Evolutionary conservation across 2,329 filamentous ascomycete species (phyloP).

Genomic region (Colletotrichum melonis): DNA sequence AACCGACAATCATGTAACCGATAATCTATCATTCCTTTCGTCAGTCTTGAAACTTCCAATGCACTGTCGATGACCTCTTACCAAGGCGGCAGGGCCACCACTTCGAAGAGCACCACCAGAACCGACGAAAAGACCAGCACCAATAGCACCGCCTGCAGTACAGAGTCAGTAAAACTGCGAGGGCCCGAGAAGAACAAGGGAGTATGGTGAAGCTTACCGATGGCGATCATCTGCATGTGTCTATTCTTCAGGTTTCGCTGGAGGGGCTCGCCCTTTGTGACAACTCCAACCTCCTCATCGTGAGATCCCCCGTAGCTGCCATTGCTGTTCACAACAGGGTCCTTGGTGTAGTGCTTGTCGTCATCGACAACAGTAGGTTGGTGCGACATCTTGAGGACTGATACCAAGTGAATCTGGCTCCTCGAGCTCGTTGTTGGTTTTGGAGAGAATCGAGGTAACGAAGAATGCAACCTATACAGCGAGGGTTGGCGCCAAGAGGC

Average conservation of each 20-base stretch:
- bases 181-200: slow-evolving; percentile 38
- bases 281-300: slow-evolving; percentile 50
- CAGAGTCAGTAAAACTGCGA: slow-evolving; percentile 56
- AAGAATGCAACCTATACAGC: neutral
- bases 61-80: slow-evolving; percentile 44
- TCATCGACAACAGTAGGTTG: slow-evolving; percentile 16
- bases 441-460: neutral
- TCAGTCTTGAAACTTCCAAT: neutral
- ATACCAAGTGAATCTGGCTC: neutral
- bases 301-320: slow-evolving; percentile 28
- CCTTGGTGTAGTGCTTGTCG: slow-evolving; percentile 25
- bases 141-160: slow-evolving; percentile 73
- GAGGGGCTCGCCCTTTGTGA: slow-evolving; percentile 42
- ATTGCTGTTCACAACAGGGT: slow-evolving; percentile 9
- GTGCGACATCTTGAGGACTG: slow-evolving; percentile 19
- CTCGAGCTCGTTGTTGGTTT: neutral
- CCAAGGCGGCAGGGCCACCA: slow-evolving; percentile 59
- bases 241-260: slow-evolving; percentile 59
- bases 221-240: slow-evolving; percentile 72
- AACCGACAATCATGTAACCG: slow-evolving; percentile 66
- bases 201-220: slow-evolving; percentile 48
- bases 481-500: neutral
- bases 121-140: slow-evolving; percentile 72
- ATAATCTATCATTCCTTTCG: slow-evolving; percentile 43
- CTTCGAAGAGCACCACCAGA: slow-evolving; percentile 63